Evolutionary conservation across 768 basidiomycete species (phyloP), one percentile per base, ranked within the genome.

Genomic region (Chlorophyllum brunneum): DNA sequence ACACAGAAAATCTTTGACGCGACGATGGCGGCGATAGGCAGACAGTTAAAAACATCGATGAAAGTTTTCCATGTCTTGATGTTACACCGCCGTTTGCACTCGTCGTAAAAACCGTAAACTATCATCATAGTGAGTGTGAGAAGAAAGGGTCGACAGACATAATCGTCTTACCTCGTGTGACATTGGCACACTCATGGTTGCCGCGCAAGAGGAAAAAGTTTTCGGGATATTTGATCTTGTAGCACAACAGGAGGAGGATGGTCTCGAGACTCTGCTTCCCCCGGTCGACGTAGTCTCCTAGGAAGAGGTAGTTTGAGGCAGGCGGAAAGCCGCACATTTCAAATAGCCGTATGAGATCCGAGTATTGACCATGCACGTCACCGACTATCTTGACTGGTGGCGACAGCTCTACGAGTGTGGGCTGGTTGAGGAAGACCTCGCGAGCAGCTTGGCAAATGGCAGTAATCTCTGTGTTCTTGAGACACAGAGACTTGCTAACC

Each of bases 271-370:
- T 94, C 72, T 98, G 95, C 72, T 98, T 98, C 26, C 97, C 97
- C 57, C 97, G 79, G 72, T 99, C 97, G 64, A 99, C 97, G 64
- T 99, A 99, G 72, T 99, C 97, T 38, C 97, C 97, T 38, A 99
- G 80, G 78, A 98, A 99, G 55, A 99, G 89, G 70, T 98, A 99
- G 66, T 98, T 98, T 60, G 94, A 87, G 4, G 87, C 80, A 4
- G 97, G 97, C 23, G 97, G 97, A 70, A 98, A 99, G 20, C 97
- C 97, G 65, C 97, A 98, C 95, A 98, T 98, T 70, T 98, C 97
- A 63, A 99, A 99, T 40, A 99, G 72, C 48, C 97, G 88, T 62
- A 98, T 98, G 62, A 99, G 85, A 77, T 99, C 97, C 45, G 91
- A 92, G 70, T 98, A 99, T 73, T 99, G 97, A 5, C 97, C 97